Evolutionary conservation across 148 eudicot species (phyloP).

Genomic region (Fagopyrum tataricum): DNA sequence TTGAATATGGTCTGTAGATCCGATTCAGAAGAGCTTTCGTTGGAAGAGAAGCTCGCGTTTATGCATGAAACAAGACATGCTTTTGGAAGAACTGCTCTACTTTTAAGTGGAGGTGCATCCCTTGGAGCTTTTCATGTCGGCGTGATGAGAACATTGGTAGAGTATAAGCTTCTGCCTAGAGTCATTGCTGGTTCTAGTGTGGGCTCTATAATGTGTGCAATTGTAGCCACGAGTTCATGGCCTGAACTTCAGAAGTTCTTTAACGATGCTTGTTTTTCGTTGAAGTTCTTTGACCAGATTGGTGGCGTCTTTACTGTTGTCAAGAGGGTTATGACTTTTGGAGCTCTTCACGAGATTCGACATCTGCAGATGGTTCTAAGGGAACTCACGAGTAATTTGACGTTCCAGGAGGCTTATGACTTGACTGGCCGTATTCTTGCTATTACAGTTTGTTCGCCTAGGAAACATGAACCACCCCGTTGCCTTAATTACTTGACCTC

Average conservation of each 20-base stretch:
- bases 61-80: conserved; percentile 96
- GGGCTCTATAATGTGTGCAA: conserved; percentile 82
- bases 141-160: conserved; percentile 83
- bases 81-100: conserved; percentile 95
- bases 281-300: conserved; percentile 83
- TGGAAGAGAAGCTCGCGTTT: conserved; percentile 94
- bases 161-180: conserved; percentile 83
- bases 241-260: conserved; percentile 93
- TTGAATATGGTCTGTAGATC: conserved; percentile 90
- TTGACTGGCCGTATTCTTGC: conserved; percentile 85
- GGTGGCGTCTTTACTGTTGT: conserved; percentile 73
- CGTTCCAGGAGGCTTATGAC: conserved; percentile 93
- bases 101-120: conserved; percentile 93
- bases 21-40: conserved; percentile 66
- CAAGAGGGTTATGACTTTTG: conserved; percentile 72
- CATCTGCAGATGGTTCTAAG: conserved; percentile 78
- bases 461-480: conserved; percentile 94
- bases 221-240: conserved; percentile 88
- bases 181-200: conserved; percentile 92
- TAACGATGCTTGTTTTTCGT: conserved; percentile 79
- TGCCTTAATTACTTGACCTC: conserved; percentile 94
- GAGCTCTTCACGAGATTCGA: conserved; percentile 87
- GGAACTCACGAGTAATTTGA: conserved; percentile 69
- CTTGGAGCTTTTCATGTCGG: conserved; percentile 90
- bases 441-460: conserved; percentile 91